A percentile compares a stretch with the other conserved stretches of the same genome.
These are phyloP conservation scores for Hyphopichia pseudoburtonii DNA, from an alignment of 1,139 yeast species.

Conservation along the genomic window DNA sequence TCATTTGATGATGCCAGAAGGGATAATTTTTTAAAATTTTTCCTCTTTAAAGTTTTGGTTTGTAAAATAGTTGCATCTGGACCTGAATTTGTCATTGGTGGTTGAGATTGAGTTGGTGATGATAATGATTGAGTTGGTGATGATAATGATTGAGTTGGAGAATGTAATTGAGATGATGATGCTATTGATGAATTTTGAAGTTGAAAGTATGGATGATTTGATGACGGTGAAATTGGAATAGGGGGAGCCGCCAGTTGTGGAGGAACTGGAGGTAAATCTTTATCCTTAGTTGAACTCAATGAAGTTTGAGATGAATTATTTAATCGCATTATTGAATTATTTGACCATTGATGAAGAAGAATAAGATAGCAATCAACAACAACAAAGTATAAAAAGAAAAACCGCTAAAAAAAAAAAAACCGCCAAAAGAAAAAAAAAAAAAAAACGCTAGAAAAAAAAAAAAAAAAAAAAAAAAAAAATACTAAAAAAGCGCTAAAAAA, in stretches of 20 bases:
- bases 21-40: slow-evolving; percentile 72
- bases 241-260: slow-evolving; percentile 12
- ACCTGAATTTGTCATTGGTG: not conserved
- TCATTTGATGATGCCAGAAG: slow-evolving; percentile 22
- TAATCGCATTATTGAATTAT: too few relatives aligned
- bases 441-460: too few relatives aligned
- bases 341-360: too few relatives aligned
- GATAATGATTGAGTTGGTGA: slow-evolving; percentile 5
- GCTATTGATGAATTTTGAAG: not conserved
- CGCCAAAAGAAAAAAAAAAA: too few relatives aligned
- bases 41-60: slow-evolving; percentile 64
- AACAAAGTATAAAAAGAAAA: too few relatives aligned
- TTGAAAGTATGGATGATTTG: not conserved
- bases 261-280: slow-evolving; percentile 44
- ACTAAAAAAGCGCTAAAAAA: too few relatives aligned
- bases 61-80: slow-evolving; percentile 28
- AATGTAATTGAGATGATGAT: not conserved
- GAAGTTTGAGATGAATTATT: slow-evolving; percentile 27
- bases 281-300: slow-evolving; percentile 30
- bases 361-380: too few relatives aligned
- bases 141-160: not conserved
- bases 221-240: too few relatives aligned
- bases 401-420: too few relatives aligned
- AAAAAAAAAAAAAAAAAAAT: too few relatives aligned
- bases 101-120: not conserved